Conservation (phyloP, 1,284 basidiomycete genomes). For the Boletus sp. region DNA sequence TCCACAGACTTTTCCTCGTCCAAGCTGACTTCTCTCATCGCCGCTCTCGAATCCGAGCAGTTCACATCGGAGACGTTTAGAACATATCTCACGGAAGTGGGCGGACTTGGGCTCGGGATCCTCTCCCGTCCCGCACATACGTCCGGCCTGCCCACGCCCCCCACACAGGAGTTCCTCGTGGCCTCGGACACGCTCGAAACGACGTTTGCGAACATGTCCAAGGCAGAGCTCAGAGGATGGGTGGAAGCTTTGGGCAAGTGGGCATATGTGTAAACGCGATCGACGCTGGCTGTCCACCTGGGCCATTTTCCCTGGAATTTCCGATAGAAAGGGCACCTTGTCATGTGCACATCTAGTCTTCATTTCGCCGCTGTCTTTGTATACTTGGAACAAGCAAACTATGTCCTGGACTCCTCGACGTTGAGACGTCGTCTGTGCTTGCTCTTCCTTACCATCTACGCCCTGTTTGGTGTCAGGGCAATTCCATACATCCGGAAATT, state of each 20-base stretch:
- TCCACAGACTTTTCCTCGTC: conserved; percentile 60
- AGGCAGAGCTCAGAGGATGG: conserved; percentile 54
- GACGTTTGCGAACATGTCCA: conserved; percentile 46
- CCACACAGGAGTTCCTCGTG: conserved; percentile 43
- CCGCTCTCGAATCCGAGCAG: conserved; percentile 43
- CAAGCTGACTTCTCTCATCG: conserved; percentile 54
- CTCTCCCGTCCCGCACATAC: conserved; percentile 32
- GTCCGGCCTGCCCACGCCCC: conserved; percentile 14
- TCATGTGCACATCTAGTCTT: conserved; percentile 9
- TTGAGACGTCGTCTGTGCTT: neutral
- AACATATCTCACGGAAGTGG: conserved; percentile 89
- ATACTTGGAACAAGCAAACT: neutral
- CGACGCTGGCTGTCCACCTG: neutral
- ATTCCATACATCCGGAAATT: neutral
- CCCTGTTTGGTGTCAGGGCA: neutral
- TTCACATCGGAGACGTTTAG: conserved; percentile 61
- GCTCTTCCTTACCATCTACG: neutral
- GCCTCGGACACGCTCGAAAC: conserved; percentile 37
- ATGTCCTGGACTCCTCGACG: neutral
- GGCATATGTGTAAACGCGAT: conserved; percentile 50
- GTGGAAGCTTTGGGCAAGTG: conserved; percentile 55
- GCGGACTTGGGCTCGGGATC: conserved; percentile 89
- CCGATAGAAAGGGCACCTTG: neutral
- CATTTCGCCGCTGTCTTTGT: conserved; percentile 3
- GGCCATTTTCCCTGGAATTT: too few relatives aligned